Evolutionary conservation across 345 rosid species (phyloP).

Genomic region (Syzygium aqueum): DNA sequence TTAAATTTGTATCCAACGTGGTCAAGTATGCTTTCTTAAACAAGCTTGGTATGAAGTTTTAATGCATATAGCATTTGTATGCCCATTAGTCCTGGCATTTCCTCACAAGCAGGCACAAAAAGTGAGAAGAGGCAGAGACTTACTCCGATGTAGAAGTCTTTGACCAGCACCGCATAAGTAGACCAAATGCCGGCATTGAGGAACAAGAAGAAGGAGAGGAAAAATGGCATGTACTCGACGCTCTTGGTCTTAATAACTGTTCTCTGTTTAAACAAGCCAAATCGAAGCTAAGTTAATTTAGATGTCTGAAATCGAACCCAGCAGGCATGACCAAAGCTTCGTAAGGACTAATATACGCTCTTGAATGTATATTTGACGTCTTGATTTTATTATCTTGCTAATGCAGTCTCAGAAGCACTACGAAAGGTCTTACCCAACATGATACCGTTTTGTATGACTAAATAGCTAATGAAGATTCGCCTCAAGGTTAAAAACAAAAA

Average conservation of each 20-base stretch:
- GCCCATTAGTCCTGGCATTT: background rate
- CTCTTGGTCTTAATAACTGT: conserved; percentile 22
- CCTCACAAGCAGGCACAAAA: background rate
- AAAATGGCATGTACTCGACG: conserved; percentile 37
- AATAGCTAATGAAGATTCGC: background rate
- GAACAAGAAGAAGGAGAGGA: conserved; percentile 28
- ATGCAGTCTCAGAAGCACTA: background rate
- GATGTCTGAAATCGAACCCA: background rate
- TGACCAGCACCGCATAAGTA: conserved; percentile 15
- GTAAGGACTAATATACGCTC: background rate
- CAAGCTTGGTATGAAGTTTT: background rate
- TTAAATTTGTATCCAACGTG: background rate
- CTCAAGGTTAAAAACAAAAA: background rate
- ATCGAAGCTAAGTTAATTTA: background rate
- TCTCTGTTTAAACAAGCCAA: conserved; percentile 9
- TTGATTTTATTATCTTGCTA: background rate
- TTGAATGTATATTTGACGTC: too few relatives aligned
- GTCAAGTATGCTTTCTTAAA: background rate
- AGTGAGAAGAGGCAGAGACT: background rate
- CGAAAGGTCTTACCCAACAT: background rate
- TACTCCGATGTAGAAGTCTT: conserved; percentile 32
- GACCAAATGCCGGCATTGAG: conserved; percentile 26
- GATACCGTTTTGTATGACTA: background rate
- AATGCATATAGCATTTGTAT: background rate
- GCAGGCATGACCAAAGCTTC: background rate